phyloP scores from a whole-genome alignment of 129 eudicot species.

The Centrapalus pauciflorus region DNA sequence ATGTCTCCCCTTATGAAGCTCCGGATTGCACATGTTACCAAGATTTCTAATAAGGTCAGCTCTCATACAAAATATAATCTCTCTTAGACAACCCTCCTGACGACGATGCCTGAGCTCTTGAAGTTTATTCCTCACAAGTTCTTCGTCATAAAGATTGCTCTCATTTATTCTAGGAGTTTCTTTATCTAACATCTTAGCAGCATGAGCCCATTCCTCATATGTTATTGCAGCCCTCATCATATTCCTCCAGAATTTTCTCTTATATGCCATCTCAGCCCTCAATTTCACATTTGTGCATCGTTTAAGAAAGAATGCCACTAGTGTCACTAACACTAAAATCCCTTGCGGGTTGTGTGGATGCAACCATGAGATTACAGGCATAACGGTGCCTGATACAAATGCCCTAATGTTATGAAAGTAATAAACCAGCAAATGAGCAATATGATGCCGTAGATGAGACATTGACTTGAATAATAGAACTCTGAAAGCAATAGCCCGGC shows the following conservation, averaged over 20 bases:
- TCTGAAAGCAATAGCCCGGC: constrained; percentile 67
- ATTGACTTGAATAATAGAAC: constrained; percentile 66
- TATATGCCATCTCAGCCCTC: constrained; percentile 75
- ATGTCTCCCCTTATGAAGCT: constrained; percentile 85
- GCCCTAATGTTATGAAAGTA: constrained; percentile 30
- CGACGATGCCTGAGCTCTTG: constrained; percentile 86
- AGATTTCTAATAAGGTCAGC: constrained; percentile 86
- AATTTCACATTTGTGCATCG: constrained; percentile 67
- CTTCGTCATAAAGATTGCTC: constrained; percentile 64
- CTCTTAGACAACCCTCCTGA: constrained; percentile 72
- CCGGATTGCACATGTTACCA: constrained; percentile 95
- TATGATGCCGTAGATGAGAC: constrained; percentile 51
- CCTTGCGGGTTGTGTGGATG: constrained; percentile 97
- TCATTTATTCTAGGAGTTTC: constrained; percentile 69
- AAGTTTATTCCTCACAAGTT: constrained; percentile 75
- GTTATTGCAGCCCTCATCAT: constrained; percentile 81
- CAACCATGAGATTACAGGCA: constrained; percentile 64
- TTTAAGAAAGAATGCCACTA: constrained; percentile 63
- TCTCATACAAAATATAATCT: constrained; percentile 77
- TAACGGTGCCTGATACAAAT: constrained; percentile 18
- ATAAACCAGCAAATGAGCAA: constrained; percentile 23
- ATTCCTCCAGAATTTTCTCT: constrained; percentile 89
- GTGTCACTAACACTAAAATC: constrained; percentile 55
- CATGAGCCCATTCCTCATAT: constrained; percentile 95
- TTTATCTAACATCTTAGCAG: constrained; percentile 83